Conservation (phyloP, 2,329 filamentous ascomycete genomes). For the Colletotrichum chlorophyti region DNA sequence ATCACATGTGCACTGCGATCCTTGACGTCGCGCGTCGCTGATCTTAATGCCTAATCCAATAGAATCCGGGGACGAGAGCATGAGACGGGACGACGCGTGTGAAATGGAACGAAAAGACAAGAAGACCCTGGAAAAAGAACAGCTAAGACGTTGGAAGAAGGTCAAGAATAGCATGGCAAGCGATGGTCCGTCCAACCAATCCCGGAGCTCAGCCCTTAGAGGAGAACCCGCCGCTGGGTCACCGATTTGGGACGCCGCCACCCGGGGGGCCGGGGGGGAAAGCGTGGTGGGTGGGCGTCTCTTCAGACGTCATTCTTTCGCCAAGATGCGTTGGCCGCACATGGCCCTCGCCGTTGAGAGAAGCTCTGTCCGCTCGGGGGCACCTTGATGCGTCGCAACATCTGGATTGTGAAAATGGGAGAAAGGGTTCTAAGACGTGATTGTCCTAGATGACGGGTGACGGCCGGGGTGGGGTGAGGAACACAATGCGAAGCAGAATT, state of each 20-base stretch:
- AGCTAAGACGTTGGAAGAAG: too few relatives aligned
- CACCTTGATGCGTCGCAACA: not conserved
- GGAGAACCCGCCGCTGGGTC: slow-evolving; percentile 18
- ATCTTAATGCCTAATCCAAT: slow-evolving; percentile 26
- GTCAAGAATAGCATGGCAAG: too few relatives aligned
- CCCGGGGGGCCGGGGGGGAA: slow-evolving; percentile 16
- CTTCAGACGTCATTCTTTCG: slow-evolving; percentile 21
- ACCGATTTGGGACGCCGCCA: slow-evolving; percentile 15
- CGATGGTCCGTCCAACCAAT: too few relatives aligned
- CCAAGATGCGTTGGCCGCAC: slow-evolving; percentile 1
- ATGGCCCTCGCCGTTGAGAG: not conserved
- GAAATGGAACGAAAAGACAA: too few relatives aligned
- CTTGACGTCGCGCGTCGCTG: not conserved
- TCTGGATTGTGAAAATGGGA: not conserved
- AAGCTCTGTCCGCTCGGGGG: not conserved
- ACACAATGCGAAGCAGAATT: too few relatives aligned
- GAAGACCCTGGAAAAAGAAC: not conserved
- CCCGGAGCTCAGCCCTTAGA: slow-evolving; percentile 9
- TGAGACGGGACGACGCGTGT: slow-evolving; percentile 9
- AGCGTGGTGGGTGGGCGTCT: too few relatives aligned
- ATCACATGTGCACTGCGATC: too few relatives aligned
- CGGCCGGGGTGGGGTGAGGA: not conserved
- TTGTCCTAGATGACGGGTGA: not conserved
- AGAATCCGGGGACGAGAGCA: not conserved
- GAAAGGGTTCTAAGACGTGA: not conserved